Evolutionary conservation across 2,329 filamentous ascomycete genomes (phyloP).

Genomic region (Sporothrix protearum): DNA sequence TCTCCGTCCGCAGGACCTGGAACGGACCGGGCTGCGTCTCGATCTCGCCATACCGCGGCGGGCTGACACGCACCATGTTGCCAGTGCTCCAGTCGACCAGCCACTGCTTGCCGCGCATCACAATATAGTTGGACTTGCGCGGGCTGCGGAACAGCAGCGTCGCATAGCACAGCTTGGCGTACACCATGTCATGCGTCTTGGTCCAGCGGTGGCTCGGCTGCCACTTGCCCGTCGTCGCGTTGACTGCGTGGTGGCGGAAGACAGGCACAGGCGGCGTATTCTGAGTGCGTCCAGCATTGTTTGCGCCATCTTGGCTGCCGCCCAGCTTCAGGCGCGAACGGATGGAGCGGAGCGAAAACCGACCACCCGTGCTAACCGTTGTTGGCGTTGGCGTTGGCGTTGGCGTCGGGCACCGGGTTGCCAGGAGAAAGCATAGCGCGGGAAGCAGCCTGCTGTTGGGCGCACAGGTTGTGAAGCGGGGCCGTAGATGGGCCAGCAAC

Average conservation of each 20-base stretch:
- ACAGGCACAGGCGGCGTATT: constrained; percentile 44
- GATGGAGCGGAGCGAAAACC: constrained; percentile 20
- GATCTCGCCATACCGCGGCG: constrained; percentile 48
- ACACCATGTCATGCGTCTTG: constrained; percentile 54
- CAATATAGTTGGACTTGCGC: constrained; percentile 56
- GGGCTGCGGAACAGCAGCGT: constrained; percentile 55
- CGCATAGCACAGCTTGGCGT: constrained; percentile 59
- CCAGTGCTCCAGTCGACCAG: constrained; percentile 58
- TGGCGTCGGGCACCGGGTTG: neutral
- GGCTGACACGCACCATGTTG: constrained; percentile 51
- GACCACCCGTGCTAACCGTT: neutral
- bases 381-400: neutral
- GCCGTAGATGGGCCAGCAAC: constrained; percentile 15
- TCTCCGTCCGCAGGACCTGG: constrained; percentile 50
- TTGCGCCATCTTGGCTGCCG: neutral
- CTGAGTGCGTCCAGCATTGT: constrained; percentile 32
- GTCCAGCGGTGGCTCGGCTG: constrained; percentile 54
- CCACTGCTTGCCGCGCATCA: constrained; percentile 56
- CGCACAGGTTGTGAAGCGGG: constrained; percentile 11
- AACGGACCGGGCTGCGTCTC: constrained; percentile 47
- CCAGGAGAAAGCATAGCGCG: constrained; percentile 7
- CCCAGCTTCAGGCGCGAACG: constrained; percentile 15
- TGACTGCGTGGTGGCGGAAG: constrained; percentile 45
- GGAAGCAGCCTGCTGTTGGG: constrained; percentile 20
- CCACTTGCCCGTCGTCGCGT: constrained; percentile 54